Evolutionary conservation across 495 filamentous ascomycete species (phyloP).

Genomic region (Aspergillus baeticus): DNA sequence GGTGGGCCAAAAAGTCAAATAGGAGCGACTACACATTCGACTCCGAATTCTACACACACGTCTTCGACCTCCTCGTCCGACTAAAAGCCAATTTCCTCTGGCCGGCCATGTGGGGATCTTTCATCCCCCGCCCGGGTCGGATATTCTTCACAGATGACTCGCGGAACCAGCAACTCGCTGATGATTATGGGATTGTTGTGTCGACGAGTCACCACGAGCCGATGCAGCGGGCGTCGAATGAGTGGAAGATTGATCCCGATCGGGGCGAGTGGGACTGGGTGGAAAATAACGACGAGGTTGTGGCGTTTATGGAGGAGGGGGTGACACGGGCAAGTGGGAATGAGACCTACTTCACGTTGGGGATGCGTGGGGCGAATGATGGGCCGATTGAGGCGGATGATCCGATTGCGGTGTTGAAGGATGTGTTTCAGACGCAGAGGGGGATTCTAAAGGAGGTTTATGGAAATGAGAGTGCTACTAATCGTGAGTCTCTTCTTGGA

Average conservation of each 20-base stretch:
- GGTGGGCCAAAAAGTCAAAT: background rate
- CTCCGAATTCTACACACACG: constrained; percentile 62
- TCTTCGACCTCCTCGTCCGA: constrained; percentile 71
- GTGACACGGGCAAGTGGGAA: constrained; percentile 62
- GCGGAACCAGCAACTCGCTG: constrained; percentile 63
- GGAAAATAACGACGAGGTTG: constrained; percentile 63
- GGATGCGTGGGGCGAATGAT: constrained; percentile 63
- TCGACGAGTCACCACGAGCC: constrained; percentile 74
- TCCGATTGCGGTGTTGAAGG: constrained; percentile 44
- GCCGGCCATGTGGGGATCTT: constrained; percentile 68
- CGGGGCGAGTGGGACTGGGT: constrained; percentile 61
- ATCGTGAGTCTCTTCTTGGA: constrained; percentile 29
- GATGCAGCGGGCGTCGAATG: constrained; percentile 69
- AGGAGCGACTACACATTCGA: constrained; percentile 11
- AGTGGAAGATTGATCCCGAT: constrained; percentile 59
- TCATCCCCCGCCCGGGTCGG: constrained; percentile 22
- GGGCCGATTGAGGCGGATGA: constrained; percentile 45
- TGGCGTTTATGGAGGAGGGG: constrained; percentile 66
- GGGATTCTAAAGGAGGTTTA: constrained; percentile 55
- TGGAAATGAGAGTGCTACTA: constrained; percentile 49
- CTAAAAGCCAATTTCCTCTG: constrained; percentile 73
- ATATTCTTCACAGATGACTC: constrained; percentile 65
- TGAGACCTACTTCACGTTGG: constrained; percentile 65
- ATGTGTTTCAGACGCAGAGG: constrained; percentile 59
- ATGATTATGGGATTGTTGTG: constrained; percentile 71